Conservation (phyloP, 306 rosid species). For the Castanea crenata region DNA sequence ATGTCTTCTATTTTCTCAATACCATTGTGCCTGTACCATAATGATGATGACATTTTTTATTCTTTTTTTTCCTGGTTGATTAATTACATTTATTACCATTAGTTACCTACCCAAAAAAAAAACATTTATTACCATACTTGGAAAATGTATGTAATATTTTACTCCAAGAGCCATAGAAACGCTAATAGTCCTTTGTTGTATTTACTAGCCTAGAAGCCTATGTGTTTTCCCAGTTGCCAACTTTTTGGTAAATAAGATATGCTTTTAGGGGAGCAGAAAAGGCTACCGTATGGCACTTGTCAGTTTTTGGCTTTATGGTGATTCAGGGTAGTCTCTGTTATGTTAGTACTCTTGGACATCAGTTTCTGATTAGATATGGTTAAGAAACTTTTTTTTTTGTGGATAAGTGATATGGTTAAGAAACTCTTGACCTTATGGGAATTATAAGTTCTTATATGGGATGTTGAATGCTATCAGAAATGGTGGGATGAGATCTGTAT, state of each 20-base stretch:
- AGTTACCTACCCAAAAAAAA: no score
- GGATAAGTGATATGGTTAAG: no score
- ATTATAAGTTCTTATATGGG: background rate
- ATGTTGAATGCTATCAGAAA: background rate
- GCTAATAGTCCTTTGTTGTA: background rate
- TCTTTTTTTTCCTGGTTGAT: background rate
- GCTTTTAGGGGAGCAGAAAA: background rate
- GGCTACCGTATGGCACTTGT: background rate
- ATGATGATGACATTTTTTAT: background rate
- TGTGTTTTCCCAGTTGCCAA: background rate
- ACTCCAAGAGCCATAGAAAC: background rate
- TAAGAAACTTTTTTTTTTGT: no score
- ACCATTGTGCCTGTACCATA: background rate
- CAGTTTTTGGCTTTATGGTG: background rate
- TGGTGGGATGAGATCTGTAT: background rate
- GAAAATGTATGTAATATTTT: background rate
- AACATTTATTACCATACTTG: background rate
- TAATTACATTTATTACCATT: background rate
- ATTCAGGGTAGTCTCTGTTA: background rate
- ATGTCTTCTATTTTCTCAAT: conserved; percentile 1
- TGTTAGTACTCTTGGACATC: background rate
- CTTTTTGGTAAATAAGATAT: background rate
- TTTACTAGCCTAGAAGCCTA: background rate
- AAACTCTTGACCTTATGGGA: background rate
- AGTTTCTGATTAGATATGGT: background rate